Conservation (phyloP, 257 asterid genomes). For the Perilla frutescens region DNA sequence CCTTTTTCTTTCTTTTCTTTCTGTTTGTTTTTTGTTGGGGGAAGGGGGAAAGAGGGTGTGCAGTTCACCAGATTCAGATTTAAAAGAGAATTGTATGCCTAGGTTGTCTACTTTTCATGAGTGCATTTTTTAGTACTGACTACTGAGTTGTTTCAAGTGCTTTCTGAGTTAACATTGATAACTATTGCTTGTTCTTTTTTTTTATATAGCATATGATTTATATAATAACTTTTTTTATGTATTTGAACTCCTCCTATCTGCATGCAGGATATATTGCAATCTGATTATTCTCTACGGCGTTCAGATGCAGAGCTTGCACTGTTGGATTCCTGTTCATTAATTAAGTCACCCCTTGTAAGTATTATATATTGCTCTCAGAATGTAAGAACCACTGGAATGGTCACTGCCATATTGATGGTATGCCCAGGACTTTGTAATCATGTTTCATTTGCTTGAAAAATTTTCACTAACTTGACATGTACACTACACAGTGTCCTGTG, state of each 20-base stretch:
- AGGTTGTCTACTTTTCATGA: slow-evolving; percentile 17
- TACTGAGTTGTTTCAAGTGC: not conserved
- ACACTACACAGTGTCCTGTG: too few relatives aligned
- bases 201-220: not conserved
- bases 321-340: slow-evolving; percentile 68
- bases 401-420: not conserved
- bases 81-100: slow-evolving; percentile 1
- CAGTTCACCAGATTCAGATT: not conserved
- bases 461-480: not conserved
- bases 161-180: slow-evolving; percentile 7
- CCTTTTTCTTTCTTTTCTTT: not conserved
- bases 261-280: slow-evolving; percentile 71
- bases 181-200: slow-evolving; percentile 3
- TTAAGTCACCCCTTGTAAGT: slow-evolving; percentile 88
- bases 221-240: too few relatives aligned
- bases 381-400: not conserved
- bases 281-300: slow-evolving; percentile 78
- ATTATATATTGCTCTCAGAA: slow-evolving; percentile 15
- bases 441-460: not conserved
- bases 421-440: not conserved
- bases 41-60: too few relatives aligned
- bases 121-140: slow-evolving; percentile 16
- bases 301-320: slow-evolving; percentile 69
- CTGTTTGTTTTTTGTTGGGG: not conserved
- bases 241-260: slow-evolving; percentile 17